These are phyloP conservation scores for Cichorium intybus DNA, from an alignment of 140 eudicot species.

Conservation along the genomic window DNA sequence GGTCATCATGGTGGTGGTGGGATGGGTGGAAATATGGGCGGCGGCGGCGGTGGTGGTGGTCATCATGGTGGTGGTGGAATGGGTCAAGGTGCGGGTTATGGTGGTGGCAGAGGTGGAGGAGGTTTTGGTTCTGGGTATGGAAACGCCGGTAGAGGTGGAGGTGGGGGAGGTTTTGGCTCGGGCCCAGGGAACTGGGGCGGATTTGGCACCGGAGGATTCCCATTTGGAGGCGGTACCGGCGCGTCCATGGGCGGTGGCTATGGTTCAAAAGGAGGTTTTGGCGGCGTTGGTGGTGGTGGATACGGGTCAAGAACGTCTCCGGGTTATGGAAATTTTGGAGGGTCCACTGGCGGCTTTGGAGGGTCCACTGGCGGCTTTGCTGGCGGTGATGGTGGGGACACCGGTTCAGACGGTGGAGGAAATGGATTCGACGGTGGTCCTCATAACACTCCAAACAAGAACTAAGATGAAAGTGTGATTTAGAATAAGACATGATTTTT, in stretches of 20 bases:
- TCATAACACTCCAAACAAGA: conserved; percentile 20
- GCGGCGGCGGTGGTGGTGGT: conserved; percentile 17
- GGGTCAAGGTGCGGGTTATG: conserved; percentile 16
- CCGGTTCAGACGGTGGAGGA: conserved; percentile 25
- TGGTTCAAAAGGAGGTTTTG: conserved; percentile 33
- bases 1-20: conserved; percentile 16
- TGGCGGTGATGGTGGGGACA: conserved; percentile 14
- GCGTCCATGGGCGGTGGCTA: conserved; percentile 28
- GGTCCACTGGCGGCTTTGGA: conserved; percentile 11
- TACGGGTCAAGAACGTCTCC: conserved; percentile 26
- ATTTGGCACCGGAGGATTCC: conserved; percentile 19
- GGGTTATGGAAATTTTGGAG: conserved; percentile 31
- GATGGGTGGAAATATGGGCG: conserved; percentile 16
- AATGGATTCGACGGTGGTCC: conserved; percentile 28
- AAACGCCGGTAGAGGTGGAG: conserved; percentile 22
- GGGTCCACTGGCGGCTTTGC: conserved; percentile 14
- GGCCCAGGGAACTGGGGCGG: conserved; percentile 37
- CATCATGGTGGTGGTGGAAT: conserved; percentile 14
- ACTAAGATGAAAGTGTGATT: conserved; percentile 12
- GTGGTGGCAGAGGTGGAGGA: conserved; percentile 18
- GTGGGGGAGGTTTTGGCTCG: conserved; percentile 19
- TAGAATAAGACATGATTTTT: conserved; percentile 31
- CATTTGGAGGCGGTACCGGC: conserved; percentile 23
- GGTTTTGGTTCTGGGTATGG: conserved; percentile 19
- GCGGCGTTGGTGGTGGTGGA: conserved; percentile 34